Evolutionary conservation across 257 asterid genomes (phyloP).

Genomic region (Scutellaria barbata): DNA sequence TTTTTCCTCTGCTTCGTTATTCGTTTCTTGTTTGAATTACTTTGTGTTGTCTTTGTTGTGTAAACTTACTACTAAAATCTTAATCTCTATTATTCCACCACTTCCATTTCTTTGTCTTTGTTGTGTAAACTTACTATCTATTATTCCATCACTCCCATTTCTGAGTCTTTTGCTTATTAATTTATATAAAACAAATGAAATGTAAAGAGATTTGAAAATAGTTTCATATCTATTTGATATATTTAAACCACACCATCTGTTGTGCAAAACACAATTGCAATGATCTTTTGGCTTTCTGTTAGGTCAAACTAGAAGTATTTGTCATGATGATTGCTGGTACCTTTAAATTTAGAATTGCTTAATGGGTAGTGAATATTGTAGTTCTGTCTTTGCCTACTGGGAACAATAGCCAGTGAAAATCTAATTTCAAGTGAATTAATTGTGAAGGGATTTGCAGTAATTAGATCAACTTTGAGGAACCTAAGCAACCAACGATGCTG

Average conservation of each 20-base stretch:
- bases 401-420: neutral
- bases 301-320: constrained; percentile 4
- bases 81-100: neutral
- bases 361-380: constrained; percentile 11
- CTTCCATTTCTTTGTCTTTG: constrained; percentile 14
- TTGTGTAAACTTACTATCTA: neutral
- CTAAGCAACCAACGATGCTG: neutral
- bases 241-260: neutral
- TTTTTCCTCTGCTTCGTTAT: constrained; percentile 23
- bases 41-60: constrained; percentile 12
- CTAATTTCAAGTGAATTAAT: constrained; percentile 11
- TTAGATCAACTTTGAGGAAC: neutral
- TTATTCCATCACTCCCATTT: neutral
- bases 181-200: neutral
- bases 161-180: neutral
- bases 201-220: neutral
- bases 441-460: constrained; percentile 17
- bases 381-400: constrained; percentile 7
- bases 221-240: neutral
- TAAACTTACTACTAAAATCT: neutral
- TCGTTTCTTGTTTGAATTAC: constrained; percentile 13
- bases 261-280: neutral
- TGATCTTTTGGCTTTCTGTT: constrained; percentile 15
- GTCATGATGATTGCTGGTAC: constrained; percentile 1
- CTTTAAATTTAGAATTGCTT: neutral